Percentiles rank a stretch among this genome's conserved stretches.
Evolutionary conservation across 2,329 filamentous ascomycete genomes (phyloP).

Genomic region (Metarhizium album): DNA sequence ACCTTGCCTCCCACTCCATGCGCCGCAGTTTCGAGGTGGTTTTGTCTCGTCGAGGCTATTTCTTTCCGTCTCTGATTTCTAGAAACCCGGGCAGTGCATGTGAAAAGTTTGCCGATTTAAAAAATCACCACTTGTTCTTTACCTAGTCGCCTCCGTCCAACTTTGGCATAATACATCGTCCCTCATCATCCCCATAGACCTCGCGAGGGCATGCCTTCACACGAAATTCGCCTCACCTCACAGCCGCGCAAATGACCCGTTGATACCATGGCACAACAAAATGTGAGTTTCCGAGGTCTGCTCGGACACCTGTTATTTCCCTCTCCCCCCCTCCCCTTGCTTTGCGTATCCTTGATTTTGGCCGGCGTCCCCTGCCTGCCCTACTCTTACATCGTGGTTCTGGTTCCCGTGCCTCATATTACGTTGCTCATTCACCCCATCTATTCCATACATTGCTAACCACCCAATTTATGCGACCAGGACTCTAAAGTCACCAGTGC

Average conservation of each 20-base stretch:
- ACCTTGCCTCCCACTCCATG: slow-evolving; percentile 21
- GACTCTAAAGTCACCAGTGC: slow-evolving; percentile 24
- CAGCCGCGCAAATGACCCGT: slow-evolving; percentile 23
- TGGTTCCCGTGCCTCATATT: too few species aligned
- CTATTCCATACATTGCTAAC: background rate
- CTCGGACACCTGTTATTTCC: background rate
- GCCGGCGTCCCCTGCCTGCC: background rate
- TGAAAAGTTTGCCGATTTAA: background rate
- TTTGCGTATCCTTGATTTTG: background rate
- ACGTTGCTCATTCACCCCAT: background rate
- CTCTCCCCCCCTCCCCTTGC: background rate
- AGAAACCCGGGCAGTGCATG: background rate
- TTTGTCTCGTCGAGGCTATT: slow-evolving; percentile 14
- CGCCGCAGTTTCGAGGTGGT: slow-evolving; percentile 15
- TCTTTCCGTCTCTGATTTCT: slow-evolving; percentile 1
- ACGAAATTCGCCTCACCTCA: slow-evolving; percentile 20
- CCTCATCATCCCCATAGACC: slow-evolving; percentile 8
- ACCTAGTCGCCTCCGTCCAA: background rate
- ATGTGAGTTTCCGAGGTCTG: slow-evolving; percentile 17
- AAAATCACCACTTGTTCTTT: background rate
- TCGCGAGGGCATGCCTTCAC: slow-evolving; percentile 18
- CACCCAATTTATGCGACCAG: slow-evolving; percentile 12
- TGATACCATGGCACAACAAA: slow-evolving; percentile 29
- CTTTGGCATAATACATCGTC: slow-evolving; percentile 1
- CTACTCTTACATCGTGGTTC: slow-evolving; percentile 1